phyloP scores from a whole-genome alignment of 257 asterid genomes.

The Datura wrightii region DNA sequence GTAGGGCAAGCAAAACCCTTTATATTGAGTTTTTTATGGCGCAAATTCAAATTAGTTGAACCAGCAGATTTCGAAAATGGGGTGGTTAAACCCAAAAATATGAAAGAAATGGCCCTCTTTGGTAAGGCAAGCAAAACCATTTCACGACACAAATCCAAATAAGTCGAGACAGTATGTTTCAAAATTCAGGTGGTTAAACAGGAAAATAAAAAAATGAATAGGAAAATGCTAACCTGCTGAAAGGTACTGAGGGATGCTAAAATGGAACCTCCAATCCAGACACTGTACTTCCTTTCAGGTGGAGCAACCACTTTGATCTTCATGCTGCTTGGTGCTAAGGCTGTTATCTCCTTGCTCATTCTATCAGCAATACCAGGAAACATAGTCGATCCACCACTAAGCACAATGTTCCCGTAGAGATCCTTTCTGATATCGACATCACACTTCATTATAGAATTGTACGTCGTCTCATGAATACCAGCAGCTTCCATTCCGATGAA shows the following conservation, averaged over 20 bases:
- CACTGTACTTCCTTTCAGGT: constrained; percentile 24
- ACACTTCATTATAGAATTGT: constrained; percentile 35
- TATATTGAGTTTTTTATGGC: neutral
- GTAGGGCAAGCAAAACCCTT: neutral
- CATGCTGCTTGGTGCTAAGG: constrained; percentile 28
- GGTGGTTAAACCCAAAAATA: neutral
- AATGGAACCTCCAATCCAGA: constrained; percentile 30
- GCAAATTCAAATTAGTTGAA: neutral
- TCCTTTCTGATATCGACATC: constrained; percentile 29
- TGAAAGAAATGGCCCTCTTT: neutral
- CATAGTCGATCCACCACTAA: constrained; percentile 10
- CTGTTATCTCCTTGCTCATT: constrained; percentile 21
- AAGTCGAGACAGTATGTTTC: neutral
- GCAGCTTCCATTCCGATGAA: constrained; percentile 36
- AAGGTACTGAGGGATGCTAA: constrained; percentile 23
- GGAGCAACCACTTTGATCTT: constrained; percentile 30
- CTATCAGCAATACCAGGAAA: constrained; percentile 20
- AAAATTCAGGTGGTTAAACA: neutral
- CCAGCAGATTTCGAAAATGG: neutral
- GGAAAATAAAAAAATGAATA: too few relatives aligned
- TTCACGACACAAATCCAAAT: neutral
- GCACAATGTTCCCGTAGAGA: constrained; percentile 22
- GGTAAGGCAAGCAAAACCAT: neutral
- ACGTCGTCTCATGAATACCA: constrained; percentile 37
- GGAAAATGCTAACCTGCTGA: constrained; percentile 17